Percentiles rank a stretch among this genome's conserved stretches.
Evolutionary conservation across 1,284 basidiomycete species (phyloP).

Genomic region (Ganoderma multipileum): DNA sequence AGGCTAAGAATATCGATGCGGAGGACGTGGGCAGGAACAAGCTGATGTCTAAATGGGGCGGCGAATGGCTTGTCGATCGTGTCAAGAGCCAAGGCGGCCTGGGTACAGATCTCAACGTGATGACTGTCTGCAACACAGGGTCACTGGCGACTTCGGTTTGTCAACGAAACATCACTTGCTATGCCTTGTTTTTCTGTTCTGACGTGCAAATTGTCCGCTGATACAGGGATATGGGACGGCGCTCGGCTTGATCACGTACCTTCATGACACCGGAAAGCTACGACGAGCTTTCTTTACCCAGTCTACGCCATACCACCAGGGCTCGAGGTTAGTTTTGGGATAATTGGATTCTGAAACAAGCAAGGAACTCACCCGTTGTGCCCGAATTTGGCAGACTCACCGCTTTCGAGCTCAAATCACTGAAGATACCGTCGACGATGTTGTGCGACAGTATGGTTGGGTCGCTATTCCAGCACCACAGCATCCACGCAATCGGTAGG

Average conservation of each 20-base stretch:
- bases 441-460: constrained; percentile 96
- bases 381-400: constrained; percentile 65
- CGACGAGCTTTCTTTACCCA: constrained; percentile 89
- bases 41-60: constrained; percentile 82
- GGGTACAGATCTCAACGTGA: constrained; percentile 69
- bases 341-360: neutral
- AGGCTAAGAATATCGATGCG: constrained; percentile 71
- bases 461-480: constrained; percentile 86
- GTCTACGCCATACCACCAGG: constrained; percentile 93
- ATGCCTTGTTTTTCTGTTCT: neutral
- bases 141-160: constrained; percentile 89
- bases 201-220: neutral
- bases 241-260: constrained; percentile 89
- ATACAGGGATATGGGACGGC: constrained; percentile 91
- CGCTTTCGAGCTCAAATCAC: constrained; percentile 83
- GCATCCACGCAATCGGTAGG: constrained; percentile 87
- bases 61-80: constrained; percentile 79
- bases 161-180: constrained; percentile 16
- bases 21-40: constrained; percentile 89
- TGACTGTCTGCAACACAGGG: constrained; percentile 97
- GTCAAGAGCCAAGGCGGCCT: constrained; percentile 55
- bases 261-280: constrained; percentile 80
- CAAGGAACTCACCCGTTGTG: neutral
- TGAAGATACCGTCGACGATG: constrained; percentile 89
- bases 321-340: constrained; percentile 60